Base-by-base conservation (phyloP, 352 stramenopile species). In the Peronospora farinosa region DNA sequence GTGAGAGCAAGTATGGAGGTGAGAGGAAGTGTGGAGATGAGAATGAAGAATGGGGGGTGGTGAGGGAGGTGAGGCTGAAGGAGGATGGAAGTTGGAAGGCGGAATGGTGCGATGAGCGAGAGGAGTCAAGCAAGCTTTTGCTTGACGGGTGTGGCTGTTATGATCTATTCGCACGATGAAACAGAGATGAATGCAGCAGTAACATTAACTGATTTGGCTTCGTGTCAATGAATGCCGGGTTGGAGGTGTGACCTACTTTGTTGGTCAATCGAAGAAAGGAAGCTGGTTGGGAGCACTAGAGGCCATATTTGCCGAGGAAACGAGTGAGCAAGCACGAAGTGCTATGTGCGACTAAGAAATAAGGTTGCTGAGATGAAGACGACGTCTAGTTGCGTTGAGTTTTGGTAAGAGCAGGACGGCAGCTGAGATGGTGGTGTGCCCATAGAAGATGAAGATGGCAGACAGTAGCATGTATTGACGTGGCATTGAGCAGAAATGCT, bases 181-280 rank as follows among this genome's bases (percentile, higher is more conserved):
- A 27, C 5, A 25, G 19, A 7, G 36, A 25, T n/a, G n/a, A n/a
- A n/a, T n/a, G 2, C 5, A 5, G 32, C 32, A 37, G 32, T 2
- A 37, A 37, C 12, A 37, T 16, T 27, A 27, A 16, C 32, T 11
- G 32, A 16, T 37, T 37, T 37, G 32, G 32, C 13, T 37, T 27
- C 13, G 12, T 49, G 43, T 19, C 8, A 40, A 32, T 35, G 12
- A 21, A 32, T 43, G 21, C 38, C 48, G 43, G 44, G 37, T 60
- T 60, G 51, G 45, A 45, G 30, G 36, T 59, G 37, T 25, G 19
- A 36, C 44, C 44, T 23, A 7, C 39, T 37, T 35, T 32, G 39
- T 31, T 37, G 23, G 32, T 23, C 23, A 46, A 33, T 23, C 7
- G 17, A 31, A 46, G 32, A 49, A 46, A 35, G 33, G 21, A 21